These are phyloP conservation scores for Ascoidea rubescens DNA, from an alignment of 805 yeast genomes.

Conservation along the genomic window DNA sequence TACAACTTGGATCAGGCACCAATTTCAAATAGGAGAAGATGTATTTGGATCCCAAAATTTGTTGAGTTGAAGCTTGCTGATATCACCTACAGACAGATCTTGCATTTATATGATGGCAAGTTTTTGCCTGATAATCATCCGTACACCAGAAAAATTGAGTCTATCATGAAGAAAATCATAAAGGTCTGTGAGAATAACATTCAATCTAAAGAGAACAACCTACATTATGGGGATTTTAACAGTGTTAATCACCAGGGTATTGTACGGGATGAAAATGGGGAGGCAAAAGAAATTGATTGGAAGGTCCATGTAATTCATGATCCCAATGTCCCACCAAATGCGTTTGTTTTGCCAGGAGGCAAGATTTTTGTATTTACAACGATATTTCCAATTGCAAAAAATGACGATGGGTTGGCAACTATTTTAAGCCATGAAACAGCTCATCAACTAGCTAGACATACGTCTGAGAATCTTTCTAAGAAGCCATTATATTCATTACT, in stretches of 20 bases:
- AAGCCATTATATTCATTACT: constrained; percentile 56
- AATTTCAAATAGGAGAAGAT: constrained; percentile 54
- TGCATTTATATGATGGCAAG: constrained; percentile 34
- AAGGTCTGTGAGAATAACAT: constrained; percentile 32
- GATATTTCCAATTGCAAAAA: constrained; percentile 61
- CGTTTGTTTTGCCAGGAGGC: constrained; percentile 93
- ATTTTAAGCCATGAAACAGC: constrained; percentile 89
- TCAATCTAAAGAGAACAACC: constrained; percentile 18
- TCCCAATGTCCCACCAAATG: constrained; percentile 75
- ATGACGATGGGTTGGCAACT: constrained; percentile 91
- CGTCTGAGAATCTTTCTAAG: constrained; percentile 67
- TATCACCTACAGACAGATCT: constrained; percentile 44
- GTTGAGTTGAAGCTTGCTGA: constrained; percentile 52
- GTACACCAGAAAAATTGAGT: constrained; percentile 35
- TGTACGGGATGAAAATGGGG: constrained; percentile 13
- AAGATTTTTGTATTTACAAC: constrained; percentile 81
- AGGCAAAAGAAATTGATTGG: constrained; percentile 43
- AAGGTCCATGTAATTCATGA: constrained; percentile 65
- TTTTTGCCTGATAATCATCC: constrained; percentile 58
- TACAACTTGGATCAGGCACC: constrained; percentile 63
- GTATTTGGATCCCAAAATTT: constrained; percentile 58
- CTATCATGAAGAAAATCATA: constrained; percentile 52
- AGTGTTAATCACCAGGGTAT: not conserved
- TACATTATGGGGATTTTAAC: constrained; percentile 1
- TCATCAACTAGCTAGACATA: constrained; percentile 87